phyloP scores from a whole-genome alignment of 2,329 filamentous ascomycete species.

The Ascochyta fabae region DNA sequence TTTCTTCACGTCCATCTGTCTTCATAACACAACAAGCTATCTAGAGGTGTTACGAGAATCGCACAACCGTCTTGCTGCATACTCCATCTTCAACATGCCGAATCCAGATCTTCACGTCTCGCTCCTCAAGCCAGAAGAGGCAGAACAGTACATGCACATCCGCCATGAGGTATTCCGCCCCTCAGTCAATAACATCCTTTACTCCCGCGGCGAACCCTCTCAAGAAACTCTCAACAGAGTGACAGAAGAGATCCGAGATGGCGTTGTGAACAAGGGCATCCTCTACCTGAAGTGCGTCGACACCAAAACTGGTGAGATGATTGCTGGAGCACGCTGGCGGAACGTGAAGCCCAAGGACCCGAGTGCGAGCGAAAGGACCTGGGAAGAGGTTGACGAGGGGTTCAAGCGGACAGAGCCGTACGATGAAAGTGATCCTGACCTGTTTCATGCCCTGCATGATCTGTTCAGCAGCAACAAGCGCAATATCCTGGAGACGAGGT shows the following conservation, averaged over 20 bases:
- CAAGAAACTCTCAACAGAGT: constrained; percentile 33
- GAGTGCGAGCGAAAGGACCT: constrained; percentile 25
- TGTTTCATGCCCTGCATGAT: constrained; percentile 29
- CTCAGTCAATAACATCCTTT: constrained; percentile 45
- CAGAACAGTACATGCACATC: constrained; percentile 39
- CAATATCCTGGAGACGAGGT: constrained; percentile 28
- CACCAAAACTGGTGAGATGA: constrained; percentile 29
- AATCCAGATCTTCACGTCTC: constrained; percentile 35
- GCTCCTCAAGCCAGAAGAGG: constrained; percentile 36
- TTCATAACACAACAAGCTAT: neutral
- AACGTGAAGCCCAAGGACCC: constrained; percentile 28
- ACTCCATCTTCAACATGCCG: constrained; percentile 20
- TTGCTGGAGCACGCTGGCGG: constrained; percentile 42
- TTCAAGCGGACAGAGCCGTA: constrained; percentile 34
- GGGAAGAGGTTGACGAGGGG: constrained; percentile 38
- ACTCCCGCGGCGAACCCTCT: constrained; percentile 38
- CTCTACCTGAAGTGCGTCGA: constrained; percentile 42
- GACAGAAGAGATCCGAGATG: constrained; percentile 28
- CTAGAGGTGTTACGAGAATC: too few relatives aligned
- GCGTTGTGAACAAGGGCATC: constrained; percentile 32
- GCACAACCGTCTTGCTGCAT: constrained; percentile 2
- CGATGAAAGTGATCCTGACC: constrained; percentile 34
- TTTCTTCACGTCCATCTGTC: neutral
- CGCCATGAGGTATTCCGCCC: constrained; percentile 40
- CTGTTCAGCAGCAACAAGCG: constrained; percentile 35